Evolutionary conservation across 257 asterid species (phyloP), one percentile per base, ranked within the genome.

Genomic region (Solanum medicagineum): DNA sequence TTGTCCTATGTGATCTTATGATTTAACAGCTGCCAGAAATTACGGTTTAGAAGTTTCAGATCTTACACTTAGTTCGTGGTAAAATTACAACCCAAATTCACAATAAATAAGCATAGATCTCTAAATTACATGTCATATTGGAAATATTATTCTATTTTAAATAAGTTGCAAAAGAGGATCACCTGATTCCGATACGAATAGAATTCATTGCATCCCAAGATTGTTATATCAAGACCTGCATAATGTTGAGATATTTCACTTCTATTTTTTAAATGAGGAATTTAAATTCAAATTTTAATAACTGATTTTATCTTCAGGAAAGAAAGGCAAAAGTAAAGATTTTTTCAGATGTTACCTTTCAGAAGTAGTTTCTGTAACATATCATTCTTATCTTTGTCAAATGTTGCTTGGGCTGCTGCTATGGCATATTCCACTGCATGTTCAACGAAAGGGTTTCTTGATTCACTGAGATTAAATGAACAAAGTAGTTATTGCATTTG

Each of bases 101-200:
- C 36, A 71, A 44, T 32, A 19, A 44, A 71, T 44, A 44, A 19
- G 56, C 29, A 47, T 22, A 51, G 19, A 77, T 77, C 63, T 24
- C 15, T 26, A 51, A 69, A 26, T 29, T 49, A 49, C 45, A 77
- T 24, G 62, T 0, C 63, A 51, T 24, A 51, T 51, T 77, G 63
- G 83, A 51, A 74, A 47, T 74, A 47, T 47, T 40, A 47, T 47
- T 69, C 53, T 5, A 71, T 44, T 71, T 44, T 20, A 44, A 71
- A 16, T 15, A 51, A 26, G 63, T 16, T 51, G 83, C 17, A 49
- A 66, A 85, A 45, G 83, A 86, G 84, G 7, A 32, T 7, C 59
- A 93, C 99, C 99, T 93, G 98, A 87, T 94, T 90, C 89, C 99
- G 93, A 84, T 94, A 96, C 29, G 99, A 96, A 89, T 96, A 94